Conservation (phyloP, 2,329 filamentous ascomycete species). For the Fusarium abutilonis region DNA sequence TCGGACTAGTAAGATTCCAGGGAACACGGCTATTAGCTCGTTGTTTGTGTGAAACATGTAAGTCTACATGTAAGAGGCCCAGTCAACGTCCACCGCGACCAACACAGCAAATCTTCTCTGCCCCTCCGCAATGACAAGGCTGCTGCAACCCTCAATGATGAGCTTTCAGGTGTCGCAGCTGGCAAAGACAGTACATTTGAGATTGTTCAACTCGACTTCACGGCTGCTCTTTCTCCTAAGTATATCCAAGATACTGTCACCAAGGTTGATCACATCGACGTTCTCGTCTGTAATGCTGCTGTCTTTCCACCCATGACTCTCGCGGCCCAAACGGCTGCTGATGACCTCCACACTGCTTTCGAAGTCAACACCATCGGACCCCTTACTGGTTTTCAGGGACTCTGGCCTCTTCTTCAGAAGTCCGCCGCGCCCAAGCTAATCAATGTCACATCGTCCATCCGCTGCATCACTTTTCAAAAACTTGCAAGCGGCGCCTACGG, state of each 20-base stretch:
- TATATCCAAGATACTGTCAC: slow-evolving; percentile 37
- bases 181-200: slow-evolving; percentile 48
- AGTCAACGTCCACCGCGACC: too few species aligned
- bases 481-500: slow-evolving; percentile 47
- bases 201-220: slow-evolving; percentile 53
- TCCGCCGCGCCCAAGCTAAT: slow-evolving; percentile 48
- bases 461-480: slow-evolving; percentile 49
- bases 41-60: too few species aligned
- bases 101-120: too few species aligned
- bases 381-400: slow-evolving; percentile 46
- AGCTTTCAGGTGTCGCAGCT: slow-evolving; percentile 36
- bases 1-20: too few species aligned
- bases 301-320: slow-evolving; percentile 46
- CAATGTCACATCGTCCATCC: slow-evolving; percentile 52
- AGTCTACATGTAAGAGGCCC: too few species aligned
- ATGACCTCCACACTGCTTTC: slow-evolving; percentile 52
- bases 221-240: slow-evolving; percentile 40
- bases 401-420: slow-evolving; percentile 50
- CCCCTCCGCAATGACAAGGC: not conserved
- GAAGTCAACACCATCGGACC: slow-evolving; percentile 57
- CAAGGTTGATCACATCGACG: slow-evolving; percentile 55
- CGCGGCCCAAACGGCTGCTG: slow-evolving; percentile 45
- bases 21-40: too few species aligned
- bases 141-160: not conserved
- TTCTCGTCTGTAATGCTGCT: slow-evolving; percentile 63